Evolutionary conservation across 495 filamentous ascomycete species (phyloP).

Genomic region (Oidiodendron maius): DNA sequence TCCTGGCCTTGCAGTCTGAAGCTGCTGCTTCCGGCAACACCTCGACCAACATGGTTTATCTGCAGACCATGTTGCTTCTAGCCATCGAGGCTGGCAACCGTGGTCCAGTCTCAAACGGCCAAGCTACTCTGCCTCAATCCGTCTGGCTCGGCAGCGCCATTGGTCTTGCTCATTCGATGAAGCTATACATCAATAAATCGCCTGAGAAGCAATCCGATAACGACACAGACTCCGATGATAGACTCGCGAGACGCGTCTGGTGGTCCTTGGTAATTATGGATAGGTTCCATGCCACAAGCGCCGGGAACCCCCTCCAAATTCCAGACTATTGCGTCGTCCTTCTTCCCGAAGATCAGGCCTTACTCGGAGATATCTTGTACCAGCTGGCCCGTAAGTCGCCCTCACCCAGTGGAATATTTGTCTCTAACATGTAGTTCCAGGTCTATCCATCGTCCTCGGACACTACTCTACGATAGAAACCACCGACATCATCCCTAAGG

Average conservation of each 20-base stretch:
- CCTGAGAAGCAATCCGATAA: conserved; percentile 26
- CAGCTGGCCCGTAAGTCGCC: conserved; percentile 61
- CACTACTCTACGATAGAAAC: conserved; percentile 30
- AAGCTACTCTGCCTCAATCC: conserved; percentile 27
- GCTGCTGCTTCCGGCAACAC: conserved; percentile 31
- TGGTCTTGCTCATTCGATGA: conserved; percentile 51
- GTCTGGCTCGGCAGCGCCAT: conserved; percentile 51
- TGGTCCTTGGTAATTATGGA: conserved; percentile 68
- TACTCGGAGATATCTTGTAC: conserved; percentile 60
- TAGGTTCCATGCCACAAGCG: conserved; percentile 69
- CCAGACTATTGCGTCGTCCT: conserved; percentile 56
- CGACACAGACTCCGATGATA: conserved; percentile 66
- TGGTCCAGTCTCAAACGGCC: conserved; percentile 14
- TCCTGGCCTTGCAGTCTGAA: conserved; percentile 49
- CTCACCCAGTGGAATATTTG: background rate
- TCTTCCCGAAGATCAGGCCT: conserved; percentile 53
- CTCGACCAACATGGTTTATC: conserved; percentile 50
- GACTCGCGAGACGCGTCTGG: conserved; percentile 67
- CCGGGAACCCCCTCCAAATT: conserved; percentile 51
- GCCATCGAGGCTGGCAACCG: conserved; percentile 52
- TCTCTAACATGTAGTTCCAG: conserved; percentile 11
- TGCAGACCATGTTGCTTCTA: conserved; percentile 59
- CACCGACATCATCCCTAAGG: conserved; percentile 8
- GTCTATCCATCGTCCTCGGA: conserved; percentile 36
- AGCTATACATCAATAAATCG: conserved; percentile 36